Percentiles rank a stretch among this genome's conserved stretches.
These are phyloP conservation scores for Thelonectria rubi DNA, from an alignment of 2,329 filamentous ascomycete species.

Conservation along the genomic window DNA sequence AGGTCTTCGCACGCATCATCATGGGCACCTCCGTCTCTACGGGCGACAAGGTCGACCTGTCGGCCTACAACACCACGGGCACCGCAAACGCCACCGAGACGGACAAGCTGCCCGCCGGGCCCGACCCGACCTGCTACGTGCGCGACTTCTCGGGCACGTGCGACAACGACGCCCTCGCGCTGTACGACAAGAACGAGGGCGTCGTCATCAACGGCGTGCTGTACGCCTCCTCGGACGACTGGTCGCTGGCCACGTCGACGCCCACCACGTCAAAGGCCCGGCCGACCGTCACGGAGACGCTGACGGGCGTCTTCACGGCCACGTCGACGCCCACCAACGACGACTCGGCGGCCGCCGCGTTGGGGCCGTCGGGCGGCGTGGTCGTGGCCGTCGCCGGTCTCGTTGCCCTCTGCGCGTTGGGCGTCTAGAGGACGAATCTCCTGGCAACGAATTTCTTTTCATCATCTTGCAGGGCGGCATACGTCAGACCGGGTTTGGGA, in stretches of 20 bases:
- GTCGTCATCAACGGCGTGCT: conserved; percentile 69
- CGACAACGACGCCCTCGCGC: conserved; percentile 58
- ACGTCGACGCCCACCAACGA: conserved; percentile 43
- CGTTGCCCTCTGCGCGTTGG: conserved; percentile 4
- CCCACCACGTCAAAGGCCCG: conserved; percentile 34
- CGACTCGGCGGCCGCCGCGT: conserved; percentile 26
- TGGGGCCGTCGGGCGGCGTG: conserved; percentile 18
- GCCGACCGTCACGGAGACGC: conserved; percentile 32
- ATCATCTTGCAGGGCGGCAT: not conserved
- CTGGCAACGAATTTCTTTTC: not conserved
- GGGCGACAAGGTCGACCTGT: conserved; percentile 61
- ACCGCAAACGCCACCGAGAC: conserved; percentile 65
- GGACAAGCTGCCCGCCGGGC: conserved; percentile 59
- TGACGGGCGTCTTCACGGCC: conserved; percentile 49
- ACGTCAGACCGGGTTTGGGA: not conserved
- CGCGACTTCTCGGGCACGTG: conserved; percentile 61
- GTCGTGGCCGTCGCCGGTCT: conserved; percentile 28
- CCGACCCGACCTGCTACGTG: conserved; percentile 68
- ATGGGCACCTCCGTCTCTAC: conserved; percentile 63
- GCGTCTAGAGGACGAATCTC: not conserved
- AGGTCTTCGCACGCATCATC: conserved; percentile 69
- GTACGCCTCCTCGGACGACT: conserved; percentile 54
- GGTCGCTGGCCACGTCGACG: conserved; percentile 48
- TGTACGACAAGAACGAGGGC: conserved; percentile 59
- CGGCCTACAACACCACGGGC: conserved; percentile 65